Conservation (phyloP, 192 early-diverging fungal species). For the Backusella westeae region DNA sequence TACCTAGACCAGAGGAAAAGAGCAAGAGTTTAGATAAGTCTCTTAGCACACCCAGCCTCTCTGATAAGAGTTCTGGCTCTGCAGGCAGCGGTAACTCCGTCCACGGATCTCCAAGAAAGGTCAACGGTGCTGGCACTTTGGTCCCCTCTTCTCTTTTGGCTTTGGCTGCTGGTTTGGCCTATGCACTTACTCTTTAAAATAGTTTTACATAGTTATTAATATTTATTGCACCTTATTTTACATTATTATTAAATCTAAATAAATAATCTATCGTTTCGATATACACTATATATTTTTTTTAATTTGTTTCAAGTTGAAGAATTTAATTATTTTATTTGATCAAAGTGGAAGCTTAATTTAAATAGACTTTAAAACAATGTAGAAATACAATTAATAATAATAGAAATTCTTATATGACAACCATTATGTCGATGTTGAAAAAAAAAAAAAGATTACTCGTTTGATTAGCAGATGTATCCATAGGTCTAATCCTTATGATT, state of each 20-base stretch:
- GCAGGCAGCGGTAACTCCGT: background rate
- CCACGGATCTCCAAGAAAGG: background rate
- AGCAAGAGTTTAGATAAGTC: background rate
- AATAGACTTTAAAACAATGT: too few relatives aligned
- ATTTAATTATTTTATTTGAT: too few relatives aligned
- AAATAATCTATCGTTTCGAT: background rate
- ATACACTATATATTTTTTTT: background rate
- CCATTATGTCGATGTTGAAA: too few relatives aligned
- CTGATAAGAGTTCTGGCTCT: background rate
- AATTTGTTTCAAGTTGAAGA: background rate
- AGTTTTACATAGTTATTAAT: background rate
- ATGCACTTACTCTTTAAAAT: background rate
- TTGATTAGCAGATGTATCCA: too few relatives aligned
- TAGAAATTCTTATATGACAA: too few relatives aligned
- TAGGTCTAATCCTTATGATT: too few relatives aligned
- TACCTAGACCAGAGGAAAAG: background rate
- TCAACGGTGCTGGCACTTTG: background rate
- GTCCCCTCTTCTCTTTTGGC: background rate
- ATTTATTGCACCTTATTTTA: background rate
- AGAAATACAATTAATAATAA: too few relatives aligned
- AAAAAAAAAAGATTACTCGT: too few relatives aligned
- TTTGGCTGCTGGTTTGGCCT: background rate
- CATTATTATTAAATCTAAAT: background rate
- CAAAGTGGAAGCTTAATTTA: too few relatives aligned
- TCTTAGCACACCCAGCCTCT: background rate